Evolutionary conservation across 257 asterid genomes (phyloP).

Genomic region (Jacaranda mimosifolia): DNA sequence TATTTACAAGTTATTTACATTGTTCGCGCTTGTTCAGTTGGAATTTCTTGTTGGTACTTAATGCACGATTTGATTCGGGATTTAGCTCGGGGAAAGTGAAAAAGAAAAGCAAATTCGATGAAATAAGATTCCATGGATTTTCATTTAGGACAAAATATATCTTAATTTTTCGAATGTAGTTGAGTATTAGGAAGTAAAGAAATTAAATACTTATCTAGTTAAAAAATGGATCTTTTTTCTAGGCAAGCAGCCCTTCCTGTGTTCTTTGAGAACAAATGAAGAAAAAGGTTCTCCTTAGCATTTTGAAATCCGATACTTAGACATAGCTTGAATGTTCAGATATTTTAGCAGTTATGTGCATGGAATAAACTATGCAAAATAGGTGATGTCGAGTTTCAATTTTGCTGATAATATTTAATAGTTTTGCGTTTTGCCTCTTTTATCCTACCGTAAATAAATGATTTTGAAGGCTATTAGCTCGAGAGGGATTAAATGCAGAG

Average conservation of each 20-base stretch:
- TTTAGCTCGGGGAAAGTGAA: neutral
- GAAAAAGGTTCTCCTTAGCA: constrained; percentile 19
- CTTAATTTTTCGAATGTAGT: neutral
- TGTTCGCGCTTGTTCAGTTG: constrained; percentile 7
- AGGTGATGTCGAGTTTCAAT: neutral
- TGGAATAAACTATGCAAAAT: constrained; percentile 1
- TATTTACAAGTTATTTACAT: neutral
- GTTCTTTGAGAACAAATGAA: neutral
- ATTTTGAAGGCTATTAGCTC: constrained; percentile 76
- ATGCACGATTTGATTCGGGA: neutral
- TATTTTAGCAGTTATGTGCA: neutral
- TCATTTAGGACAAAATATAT: neutral
- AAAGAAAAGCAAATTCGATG: neutral
- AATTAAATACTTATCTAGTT: neutral
- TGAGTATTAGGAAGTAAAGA: neutral
- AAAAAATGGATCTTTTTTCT: neutral
- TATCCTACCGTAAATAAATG: neutral
- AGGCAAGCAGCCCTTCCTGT: neutral
- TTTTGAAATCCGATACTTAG: constrained; percentile 11
- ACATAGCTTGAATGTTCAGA: constrained; percentile 13
- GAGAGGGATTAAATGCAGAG: constrained; percentile 95
- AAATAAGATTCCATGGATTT: neutral
- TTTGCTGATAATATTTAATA: neutral
- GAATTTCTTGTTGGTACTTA: constrained; percentile 16
- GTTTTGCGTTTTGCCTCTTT: neutral